Percentiles rank a stretch among this genome's conserved stretches.
These are phyloP conservation scores for Rubus parviflorus DNA, from an alignment of 306 rosid species.

Conservation along the genomic window DNA sequence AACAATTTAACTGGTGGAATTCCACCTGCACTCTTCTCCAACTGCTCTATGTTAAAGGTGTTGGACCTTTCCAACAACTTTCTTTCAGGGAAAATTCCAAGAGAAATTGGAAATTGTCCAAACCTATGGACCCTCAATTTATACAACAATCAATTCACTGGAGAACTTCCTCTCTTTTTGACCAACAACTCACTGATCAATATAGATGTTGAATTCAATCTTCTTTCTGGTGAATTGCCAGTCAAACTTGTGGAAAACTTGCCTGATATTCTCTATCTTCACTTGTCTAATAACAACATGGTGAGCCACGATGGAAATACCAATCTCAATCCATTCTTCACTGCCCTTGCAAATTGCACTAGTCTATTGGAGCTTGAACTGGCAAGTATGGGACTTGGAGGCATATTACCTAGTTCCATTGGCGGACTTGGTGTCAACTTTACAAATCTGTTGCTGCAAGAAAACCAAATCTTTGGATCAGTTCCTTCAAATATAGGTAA, in stretches of 20 bases:
- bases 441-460: constrained; percentile 37
- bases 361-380: constrained; percentile 55
- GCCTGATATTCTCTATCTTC: constrained; percentile 42
- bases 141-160: constrained; percentile 59
- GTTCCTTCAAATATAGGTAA: constrained; percentile 51
- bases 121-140: constrained; percentile 53
- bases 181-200: constrained; percentile 30
- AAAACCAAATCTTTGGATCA: constrained; percentile 61
- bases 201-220: constrained; percentile 58
- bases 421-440: constrained; percentile 31
- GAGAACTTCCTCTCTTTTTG: constrained; percentile 53
- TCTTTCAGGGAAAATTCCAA: constrained; percentile 51
- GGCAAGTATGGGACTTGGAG: constrained; percentile 68
- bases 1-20: constrained; percentile 44
- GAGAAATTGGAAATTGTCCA: constrained; percentile 59
- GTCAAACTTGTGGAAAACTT: constrained; percentile 30
- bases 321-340: constrained; percentile 58
- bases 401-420: constrained; percentile 43
- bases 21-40: constrained; percentile 58
- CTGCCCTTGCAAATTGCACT: constrained; percentile 54
- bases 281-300: constrained; percentile 57
- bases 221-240: constrained; percentile 59
- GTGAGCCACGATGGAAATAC: constrained; percentile 52
- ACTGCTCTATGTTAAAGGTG: constrained; percentile 41
- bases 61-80: constrained; percentile 58